Conservation (phyloP, 345 rosid genomes). For the Arabidopsis thaliana region TAIR10.1 NC_003075.7:9140501-9141000, state of each 20-base stretch:
- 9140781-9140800: conserved; percentile 68
- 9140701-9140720: conserved; percentile 41
- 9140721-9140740: conserved; percentile 59
- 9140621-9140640: conserved; percentile 47
- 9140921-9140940: conserved; percentile 90
- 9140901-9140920: conserved; percentile 59
- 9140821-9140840: background rate
- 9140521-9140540: conserved; percentile 6
- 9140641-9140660: conserved; percentile 55
- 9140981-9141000: conserved; percentile 9
- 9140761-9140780: conserved; percentile 78
- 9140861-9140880: conserved; percentile 39
- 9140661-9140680: conserved; percentile 45
- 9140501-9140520: conserved; percentile 26
- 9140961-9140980: conserved; percentile 40
- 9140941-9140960: conserved; percentile 95
- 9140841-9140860: conserved; percentile 23
- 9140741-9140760: conserved; percentile 74
- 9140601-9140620: conserved; percentile 51
- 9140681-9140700: conserved; percentile 49
- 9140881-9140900: conserved; percentile 71
- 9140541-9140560: conserved; percentile 1
- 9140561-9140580: background rate
- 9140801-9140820: conserved; percentile 15
- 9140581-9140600: conserved; percentile 17